Base-by-base conservation (phyloP, 306 rosid species). In the Lathyrus sativus region DNA sequence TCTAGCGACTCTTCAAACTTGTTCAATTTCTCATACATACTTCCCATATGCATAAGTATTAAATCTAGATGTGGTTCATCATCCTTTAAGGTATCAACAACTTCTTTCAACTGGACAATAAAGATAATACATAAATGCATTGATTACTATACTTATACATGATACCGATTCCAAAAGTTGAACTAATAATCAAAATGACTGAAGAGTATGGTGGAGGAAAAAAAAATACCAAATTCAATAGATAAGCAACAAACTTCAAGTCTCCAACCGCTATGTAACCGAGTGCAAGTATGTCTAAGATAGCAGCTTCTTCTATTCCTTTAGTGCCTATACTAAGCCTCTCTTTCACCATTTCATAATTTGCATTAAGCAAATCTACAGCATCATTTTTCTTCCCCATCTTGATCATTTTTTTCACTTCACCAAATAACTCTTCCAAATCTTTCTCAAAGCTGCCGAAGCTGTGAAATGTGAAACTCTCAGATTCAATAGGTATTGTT, bases 1-100 rank as follows among this genome's bases (percentile, higher is more conserved):
- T 75, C 70, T 62, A 84, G 14, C 10, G 96, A 88, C 61, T 86
- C 85, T 44, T 85, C 86, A 79, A 85, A 81, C 76, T 84, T 82
- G 59, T 77, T 81, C 79, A 93, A 79, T 48, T 84, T 73, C 28
- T 84, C 83, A 79, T 77, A 90, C 96, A 93, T 85, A 69, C 95
- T 88, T 65, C 97, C 97, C 97, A 93, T 90, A 80, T 93, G 98
- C 85, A 86, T 76, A 28, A 93, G 90, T 71, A 93, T 86, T 13
- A 88, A 82, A 85, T 86, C 95, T 72, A 88, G 76, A 78, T 68
- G 80, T 1, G 83, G 89, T 57, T 78, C 91, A 49, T 78, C 82
- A 73, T 90, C 90, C 80, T 80, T 81, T 76, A 90, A 82, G 72
- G 72, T 74, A 54, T 78, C 82, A 61, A 93, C 89, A 72, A 93